These are phyloP conservation scores for Dothiorella sarmentorum DNA, from an alignment of 2,329 filamentous ascomycete species.

Conservation along the genomic window DNA sequence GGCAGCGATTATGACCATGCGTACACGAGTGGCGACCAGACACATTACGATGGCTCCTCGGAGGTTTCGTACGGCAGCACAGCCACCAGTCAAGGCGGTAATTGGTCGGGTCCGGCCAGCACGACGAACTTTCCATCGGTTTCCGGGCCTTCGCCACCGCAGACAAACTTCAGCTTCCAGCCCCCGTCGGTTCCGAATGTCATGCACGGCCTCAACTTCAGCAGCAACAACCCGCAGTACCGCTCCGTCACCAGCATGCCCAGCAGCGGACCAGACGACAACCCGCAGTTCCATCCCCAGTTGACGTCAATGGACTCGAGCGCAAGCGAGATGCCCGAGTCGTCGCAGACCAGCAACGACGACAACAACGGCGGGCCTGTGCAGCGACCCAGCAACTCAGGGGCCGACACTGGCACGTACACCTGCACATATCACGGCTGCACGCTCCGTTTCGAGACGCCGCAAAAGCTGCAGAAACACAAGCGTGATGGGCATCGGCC, in stretches of 20 bases:
- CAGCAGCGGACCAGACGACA: slow-evolving; percentile 33
- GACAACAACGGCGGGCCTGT: slow-evolving; percentile 27
- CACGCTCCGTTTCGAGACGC: slow-evolving; percentile 81
- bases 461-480: slow-evolving; percentile 84
- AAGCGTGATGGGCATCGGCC: slow-evolving; percentile 86
- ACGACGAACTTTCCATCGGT: slow-evolving; percentile 29
- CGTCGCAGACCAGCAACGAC: slow-evolving; percentile 29
- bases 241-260: slow-evolving; percentile 31
- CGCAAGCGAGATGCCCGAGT: slow-evolving; percentile 50
- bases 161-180: slow-evolving; percentile 46
- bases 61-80: slow-evolving; percentile 44
- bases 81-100: slow-evolving; percentile 39
- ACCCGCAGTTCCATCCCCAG: slow-evolving; percentile 55
- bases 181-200: slow-evolving; percentile 38
- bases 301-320: slow-evolving; percentile 62
- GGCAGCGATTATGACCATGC: slow-evolving; percentile 49
- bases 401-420: slow-evolving; percentile 82
- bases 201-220: slow-evolving; percentile 33
- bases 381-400: slow-evolving; percentile 59
- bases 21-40: slow-evolving; percentile 42
- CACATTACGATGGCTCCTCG: slow-evolving; percentile 33
- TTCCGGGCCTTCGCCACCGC: slow-evolving; percentile 25
- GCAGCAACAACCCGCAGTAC: slow-evolving; percentile 32
- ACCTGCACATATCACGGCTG: slow-evolving; percentile 96
- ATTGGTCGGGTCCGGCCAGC: slow-evolving; percentile 25